Evolutionary conservation across 2,329 filamentous ascomycete genomes (phyloP), one percentile per base, ranked within the genome.

Genomic region (Neocucurbitaria cava): DNA sequence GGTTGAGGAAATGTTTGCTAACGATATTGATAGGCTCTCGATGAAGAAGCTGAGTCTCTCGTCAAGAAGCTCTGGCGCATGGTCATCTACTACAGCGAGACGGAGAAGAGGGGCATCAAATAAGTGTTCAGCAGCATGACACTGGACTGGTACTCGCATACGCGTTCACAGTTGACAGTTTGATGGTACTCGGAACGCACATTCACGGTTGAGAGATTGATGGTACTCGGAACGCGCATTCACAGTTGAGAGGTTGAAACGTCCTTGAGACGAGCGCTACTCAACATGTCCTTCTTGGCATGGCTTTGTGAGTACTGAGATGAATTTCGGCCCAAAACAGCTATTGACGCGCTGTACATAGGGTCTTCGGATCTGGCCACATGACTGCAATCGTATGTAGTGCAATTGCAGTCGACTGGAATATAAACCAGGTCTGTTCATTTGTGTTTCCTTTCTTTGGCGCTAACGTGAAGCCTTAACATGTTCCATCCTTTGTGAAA

Each of bases 11-110:
- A 40, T 38, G 10, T 24, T 68, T 41, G 58, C 76, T 82, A 73
- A 82, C 64, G 26, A 13, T 51, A 26, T 56, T 52, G 56, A 56
- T 59, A 94, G 87, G 91, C 92, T 39, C 82, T 99, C 59, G 95
- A 97, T 71, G 95, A 99, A 70, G 95, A 98, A 72, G 92, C 93
- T 10, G 93, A 97, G 76, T 89, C 91, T 23, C 80, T 99, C 63
- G 93, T 98, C 45, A 96, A 92, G 85, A 98, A 97, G 80, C 84
- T 99, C 31, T 99, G 95, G 95, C 87, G 94, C 46, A 96, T 98
- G 92, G 88, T 97, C 53, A 96, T 98, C 69, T 98, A 97, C 86
- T 97, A 94, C 70, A 95, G 91, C 5, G 94, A 98, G 77, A 91
- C 89, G 70, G 94, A 96, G 83, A 96, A 95, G 80, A 83, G 92